phyloP scores from a whole-genome alignment of 2,329 filamentous ascomycete species.

The Fusarium vanettenii region DNA sequence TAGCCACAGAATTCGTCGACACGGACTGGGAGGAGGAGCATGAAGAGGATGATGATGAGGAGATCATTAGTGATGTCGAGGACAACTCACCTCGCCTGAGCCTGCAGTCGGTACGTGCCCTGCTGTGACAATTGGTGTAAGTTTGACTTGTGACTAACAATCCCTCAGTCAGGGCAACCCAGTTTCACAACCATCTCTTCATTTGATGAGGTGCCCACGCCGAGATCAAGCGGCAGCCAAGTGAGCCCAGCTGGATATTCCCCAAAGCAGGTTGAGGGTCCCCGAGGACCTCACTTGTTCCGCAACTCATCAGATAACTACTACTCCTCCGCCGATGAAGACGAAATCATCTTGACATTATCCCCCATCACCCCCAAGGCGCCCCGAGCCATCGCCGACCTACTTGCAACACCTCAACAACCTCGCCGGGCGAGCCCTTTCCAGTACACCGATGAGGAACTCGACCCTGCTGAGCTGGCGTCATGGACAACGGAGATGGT shows the following conservation, averaged over 20 bases:
- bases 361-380: slow-evolving; percentile 80
- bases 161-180: slow-evolving; percentile 70
- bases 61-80: slow-evolving; percentile 69
- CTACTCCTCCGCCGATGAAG: slow-evolving; percentile 48
- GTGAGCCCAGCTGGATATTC: slow-evolving; percentile 70
- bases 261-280: slow-evolving; percentile 79
- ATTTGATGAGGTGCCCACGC: slow-evolving; percentile 85
- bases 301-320: slow-evolving; percentile 66
- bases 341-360: slow-evolving; percentile 70
- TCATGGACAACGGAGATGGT: slow-evolving; percentile 82
- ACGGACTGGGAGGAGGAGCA: slow-evolving; percentile 75
- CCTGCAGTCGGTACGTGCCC: slow-evolving; percentile 74
- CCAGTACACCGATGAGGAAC: slow-evolving; percentile 65
- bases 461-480: slow-evolving; percentile 70
- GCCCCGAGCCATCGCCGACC: slow-evolving; percentile 50
- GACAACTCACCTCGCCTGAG: slow-evolving; percentile 76
- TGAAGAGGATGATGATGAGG: slow-evolving; percentile 56
- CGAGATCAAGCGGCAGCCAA: slow-evolving; percentile 72
- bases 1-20: slow-evolving; percentile 82
- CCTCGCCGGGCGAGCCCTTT: slow-evolving; percentile 62
- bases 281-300: slow-evolving; percentile 88
- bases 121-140: not conserved
- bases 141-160: slow-evolving; percentile 21
- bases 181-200: slow-evolving; percentile 91
- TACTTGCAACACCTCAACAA: slow-evolving; percentile 38